Evolutionary conservation across 257 asterid genomes (phyloP).

Genomic region (Salvia rosmarinus): DNA sequence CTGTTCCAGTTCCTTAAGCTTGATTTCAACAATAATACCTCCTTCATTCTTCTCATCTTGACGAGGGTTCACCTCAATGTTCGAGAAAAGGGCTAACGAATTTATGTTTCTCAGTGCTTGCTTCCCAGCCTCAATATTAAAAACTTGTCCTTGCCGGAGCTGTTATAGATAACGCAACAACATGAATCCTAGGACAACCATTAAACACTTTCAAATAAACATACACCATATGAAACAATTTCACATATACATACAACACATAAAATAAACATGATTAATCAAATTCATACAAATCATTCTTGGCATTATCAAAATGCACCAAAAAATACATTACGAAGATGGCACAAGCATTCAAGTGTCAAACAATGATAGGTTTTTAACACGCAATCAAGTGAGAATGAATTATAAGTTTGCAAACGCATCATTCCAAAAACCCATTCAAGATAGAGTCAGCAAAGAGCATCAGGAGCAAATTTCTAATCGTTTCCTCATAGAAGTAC

Average conservation of each 20-base stretch:
- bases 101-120: conserved; percentile 91
- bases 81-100: conserved; percentile 87
- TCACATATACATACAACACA: background rate
- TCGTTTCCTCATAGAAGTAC: background rate
- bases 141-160: conserved; percentile 90
- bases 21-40: conserved; percentile 87
- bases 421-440: no score
- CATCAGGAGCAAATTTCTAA: background rate
- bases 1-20: conserved; percentile 94
- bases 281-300: background rate
- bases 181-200: conserved; percentile 1
- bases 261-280: background rate
- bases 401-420: no score
- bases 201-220: conserved; percentile 10
- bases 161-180: conserved; percentile 40
- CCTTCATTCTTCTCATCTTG: conserved; percentile 97
- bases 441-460: background rate
- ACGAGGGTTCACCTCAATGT: conserved; percentile 96
- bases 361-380: no score
- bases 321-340: background rate
- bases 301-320: conserved; percentile 15
- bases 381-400: no score
- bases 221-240: background rate
- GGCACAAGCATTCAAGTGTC: no score
- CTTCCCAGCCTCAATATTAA: conserved; percentile 93